phyloP scores from a whole-genome alignment of 1,284 basidiomycete genomes.

The Cryptococcus sp. region DNA sequence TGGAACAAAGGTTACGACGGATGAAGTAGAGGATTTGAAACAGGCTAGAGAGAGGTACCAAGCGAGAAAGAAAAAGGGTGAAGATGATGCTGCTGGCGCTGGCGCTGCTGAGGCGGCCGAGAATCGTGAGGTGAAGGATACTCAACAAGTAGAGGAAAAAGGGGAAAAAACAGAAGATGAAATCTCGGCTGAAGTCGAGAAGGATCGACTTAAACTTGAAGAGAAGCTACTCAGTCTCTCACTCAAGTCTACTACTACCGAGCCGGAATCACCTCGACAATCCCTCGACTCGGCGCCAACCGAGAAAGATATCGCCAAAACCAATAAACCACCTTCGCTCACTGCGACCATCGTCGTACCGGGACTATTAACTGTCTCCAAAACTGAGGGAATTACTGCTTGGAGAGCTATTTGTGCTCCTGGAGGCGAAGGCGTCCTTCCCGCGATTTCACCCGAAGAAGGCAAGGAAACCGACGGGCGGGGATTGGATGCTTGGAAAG shows the following conservation, averaged over 20 bases:
- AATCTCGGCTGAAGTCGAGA: conserved; percentile 13
- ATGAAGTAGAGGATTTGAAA: conserved; percentile 38
- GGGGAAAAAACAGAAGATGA: conserved; percentile 6
- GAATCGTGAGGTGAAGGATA: background rate
- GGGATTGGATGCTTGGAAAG: conserved; percentile 24
- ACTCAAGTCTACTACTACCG: conserved; percentile 12
- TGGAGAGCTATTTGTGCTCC: conserved; percentile 42
- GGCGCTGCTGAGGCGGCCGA: background rate
- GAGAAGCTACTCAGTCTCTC: conserved; percentile 27
- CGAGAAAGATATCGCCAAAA: conserved; percentile 23
- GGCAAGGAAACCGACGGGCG: background rate
- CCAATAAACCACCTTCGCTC: conserved; percentile 40
- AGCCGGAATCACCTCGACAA: conserved; percentile 8
- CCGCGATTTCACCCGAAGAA: conserved; percentile 7
- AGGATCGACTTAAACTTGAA: conserved; percentile 21
- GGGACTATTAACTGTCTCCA: conserved; percentile 49
- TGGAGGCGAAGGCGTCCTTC: conserved; percentile 7
- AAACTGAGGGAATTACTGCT: conserved; percentile 47
- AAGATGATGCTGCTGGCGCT: background rate
- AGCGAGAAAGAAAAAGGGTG: conserved; percentile 5
- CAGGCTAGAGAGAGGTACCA: conserved; percentile 19
- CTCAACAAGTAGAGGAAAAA: conserved; percentile 4
- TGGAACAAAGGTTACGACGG: conserved; percentile 32
- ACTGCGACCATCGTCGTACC: conserved; percentile 51
- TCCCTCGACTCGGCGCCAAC: conserved; percentile 23